Percentiles rank a stretch among this genome's conserved stretches.
Conservation (phyloP, 2,329 filamentous ascomycete genomes). For the Mollisiaceae sp. region DNA sequence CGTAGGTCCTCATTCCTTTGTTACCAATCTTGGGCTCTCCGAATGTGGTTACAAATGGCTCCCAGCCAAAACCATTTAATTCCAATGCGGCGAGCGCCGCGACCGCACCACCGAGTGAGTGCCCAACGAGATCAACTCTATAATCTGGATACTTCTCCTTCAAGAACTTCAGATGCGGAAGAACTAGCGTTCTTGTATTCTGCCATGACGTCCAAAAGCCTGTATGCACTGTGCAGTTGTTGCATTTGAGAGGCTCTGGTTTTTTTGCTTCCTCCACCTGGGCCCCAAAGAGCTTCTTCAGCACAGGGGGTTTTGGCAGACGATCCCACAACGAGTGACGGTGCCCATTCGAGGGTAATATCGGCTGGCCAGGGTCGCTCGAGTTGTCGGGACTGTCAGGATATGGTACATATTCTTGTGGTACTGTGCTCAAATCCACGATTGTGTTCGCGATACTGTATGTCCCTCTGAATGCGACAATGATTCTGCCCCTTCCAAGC, state of each 20-base stretch:
- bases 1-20: conserved; percentile 53
- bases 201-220: conserved; percentile 89
- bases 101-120: conserved; percentile 88
- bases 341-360: conserved; percentile 1
- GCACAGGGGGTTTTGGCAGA: conserved; percentile 17
- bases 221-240: conserved; percentile 89
- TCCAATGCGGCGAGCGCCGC: conserved; percentile 87
- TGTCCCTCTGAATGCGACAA: conserved; percentile 91
- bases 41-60: conserved; percentile 84
- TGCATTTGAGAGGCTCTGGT: conserved; percentile 56
- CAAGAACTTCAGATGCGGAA: conserved; percentile 68
- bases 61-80: conserved; percentile 74
- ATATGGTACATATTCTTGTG: conserved; percentile 91
- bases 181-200: conserved; percentile 70
- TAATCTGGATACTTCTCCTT: conserved; percentile 70
- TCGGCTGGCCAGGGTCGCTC: conserved; percentile 32
- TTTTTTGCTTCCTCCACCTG: conserved; percentile 5
- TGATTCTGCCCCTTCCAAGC: conserved; percentile 56
- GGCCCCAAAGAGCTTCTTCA: conserved; percentile 6
- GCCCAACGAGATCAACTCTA: conserved; percentile 79
- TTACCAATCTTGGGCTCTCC: conserved; percentile 80
- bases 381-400: conserved; percentile 52
- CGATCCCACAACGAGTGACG: conserved; percentile 21
- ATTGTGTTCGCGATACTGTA: conserved; percentile 94
- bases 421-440: conserved; percentile 84